These are phyloP conservation scores for Crithidia fasciculata DNA, from an alignment of 208 protist species.

Conservation along the genomic window DNA sequence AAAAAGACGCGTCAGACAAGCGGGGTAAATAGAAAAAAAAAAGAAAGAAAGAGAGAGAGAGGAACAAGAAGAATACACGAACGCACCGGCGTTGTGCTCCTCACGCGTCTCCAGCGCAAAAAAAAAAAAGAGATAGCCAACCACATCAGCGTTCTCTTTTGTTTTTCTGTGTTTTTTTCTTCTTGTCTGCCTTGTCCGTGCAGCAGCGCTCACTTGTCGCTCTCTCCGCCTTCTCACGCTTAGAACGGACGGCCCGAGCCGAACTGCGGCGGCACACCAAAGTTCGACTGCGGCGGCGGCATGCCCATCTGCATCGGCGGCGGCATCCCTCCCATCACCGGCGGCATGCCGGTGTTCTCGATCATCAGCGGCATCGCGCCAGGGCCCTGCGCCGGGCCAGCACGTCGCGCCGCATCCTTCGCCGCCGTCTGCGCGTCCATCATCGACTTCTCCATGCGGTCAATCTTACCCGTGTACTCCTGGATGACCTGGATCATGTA, in stretches of 20 bases:
- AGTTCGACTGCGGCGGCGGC: slow-evolving; percentile 41
- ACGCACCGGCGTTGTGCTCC: not conserved
- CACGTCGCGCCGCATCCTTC: slow-evolving; percentile 81
- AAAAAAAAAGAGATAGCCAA: too few relatives aligned
- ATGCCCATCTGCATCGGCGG: slow-evolving; percentile 51
- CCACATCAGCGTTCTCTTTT: too few relatives aligned
- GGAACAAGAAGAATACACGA: not conserved
- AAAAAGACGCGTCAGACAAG: too few relatives aligned
- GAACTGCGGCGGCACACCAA: slow-evolving; percentile 57
- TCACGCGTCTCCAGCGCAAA: not conserved
- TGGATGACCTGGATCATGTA: slow-evolving; percentile 98
- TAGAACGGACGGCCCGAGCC: slow-evolving; percentile 67
- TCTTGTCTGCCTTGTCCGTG: too few relatives aligned
- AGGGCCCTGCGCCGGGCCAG: slow-evolving; percentile 48
- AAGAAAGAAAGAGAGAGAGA: not conserved
- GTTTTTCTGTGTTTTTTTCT: too few relatives aligned
- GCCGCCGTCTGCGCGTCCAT: slow-evolving; percentile 81
- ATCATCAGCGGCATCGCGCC: slow-evolving; percentile 72
- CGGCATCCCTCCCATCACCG: slow-evolving; percentile 40
- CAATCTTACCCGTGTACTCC: slow-evolving; percentile 93
- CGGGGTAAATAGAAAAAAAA: not conserved
- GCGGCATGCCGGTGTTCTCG: slow-evolving; percentile 48
- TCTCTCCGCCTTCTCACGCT: not conserved
- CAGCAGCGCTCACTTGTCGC: not conserved
- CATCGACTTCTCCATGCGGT: slow-evolving; percentile 83